Evolutionary conservation across 108 stramenopile species (phyloP).

Genomic region (Nitzschia sp.): DNA sequence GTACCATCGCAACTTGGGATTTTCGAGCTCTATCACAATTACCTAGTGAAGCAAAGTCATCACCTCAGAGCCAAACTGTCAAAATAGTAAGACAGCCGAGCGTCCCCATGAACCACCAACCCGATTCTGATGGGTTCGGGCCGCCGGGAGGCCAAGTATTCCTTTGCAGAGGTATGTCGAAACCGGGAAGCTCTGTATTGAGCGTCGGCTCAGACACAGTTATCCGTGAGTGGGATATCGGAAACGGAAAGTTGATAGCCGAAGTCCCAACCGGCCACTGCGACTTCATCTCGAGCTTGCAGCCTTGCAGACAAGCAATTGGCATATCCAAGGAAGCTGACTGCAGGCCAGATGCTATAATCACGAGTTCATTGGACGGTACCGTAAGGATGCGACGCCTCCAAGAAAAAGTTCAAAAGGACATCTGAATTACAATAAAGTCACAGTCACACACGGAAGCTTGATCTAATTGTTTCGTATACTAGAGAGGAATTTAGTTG

Average conservation of each 20-base stretch:
- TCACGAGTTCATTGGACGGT: conserved; percentile 85
- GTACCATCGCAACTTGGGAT: conserved; percentile 85
- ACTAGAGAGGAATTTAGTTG: conserved; percentile 51
- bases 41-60: neutral
- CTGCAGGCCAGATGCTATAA: neutral
- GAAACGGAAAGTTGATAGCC: conserved; percentile 50
- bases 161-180: conserved; percentile 19
- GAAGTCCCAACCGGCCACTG: conserved; percentile 55
- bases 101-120: conserved; percentile 42
- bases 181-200: conserved; percentile 41
- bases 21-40: conserved; percentile 65
- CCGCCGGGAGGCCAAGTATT: conserved; percentile 30
- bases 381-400: conserved; percentile 60
- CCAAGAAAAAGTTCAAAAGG: neutral
- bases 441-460: too few species aligned
- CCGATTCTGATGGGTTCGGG: neutral
- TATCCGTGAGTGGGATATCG: conserved; percentile 79
- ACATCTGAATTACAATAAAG: too few species aligned
- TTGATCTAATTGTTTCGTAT: neutral
- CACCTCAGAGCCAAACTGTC: conserved; percentile 1
- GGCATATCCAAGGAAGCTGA: conserved; percentile 22
- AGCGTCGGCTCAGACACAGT: conserved; percentile 71
- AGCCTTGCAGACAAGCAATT: conserved; percentile 24
- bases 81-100: conserved; percentile 57
- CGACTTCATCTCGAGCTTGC: conserved; percentile 65